A percentile compares a stretch with the other conserved stretches of the same genome.
phyloP scores from a whole-genome alignment of 2,329 filamentous ascomycete genomes.

The Aspergillus proliferans region DNA sequence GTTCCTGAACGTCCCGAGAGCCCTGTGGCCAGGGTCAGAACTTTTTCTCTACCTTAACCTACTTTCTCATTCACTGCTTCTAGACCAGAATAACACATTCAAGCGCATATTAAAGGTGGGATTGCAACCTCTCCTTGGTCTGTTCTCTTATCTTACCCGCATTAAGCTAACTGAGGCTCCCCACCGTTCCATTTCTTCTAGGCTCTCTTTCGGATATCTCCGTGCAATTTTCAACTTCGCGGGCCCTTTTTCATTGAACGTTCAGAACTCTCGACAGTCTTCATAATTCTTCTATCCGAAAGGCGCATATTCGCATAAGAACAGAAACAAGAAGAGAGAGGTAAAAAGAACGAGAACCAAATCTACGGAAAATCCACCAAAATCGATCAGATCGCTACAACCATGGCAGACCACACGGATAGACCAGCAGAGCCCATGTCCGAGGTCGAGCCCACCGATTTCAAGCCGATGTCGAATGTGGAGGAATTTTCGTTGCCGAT shows the following conservation, averaged over 20 bases:
- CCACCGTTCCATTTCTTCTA: conserved; percentile 9
- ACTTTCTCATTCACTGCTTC: background rate
- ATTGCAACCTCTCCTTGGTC: background rate
- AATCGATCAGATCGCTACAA: conserved; percentile 2
- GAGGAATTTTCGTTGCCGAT: conserved; percentile 23
- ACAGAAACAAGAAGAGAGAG: too few species aligned
- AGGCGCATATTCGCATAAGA: too few species aligned
- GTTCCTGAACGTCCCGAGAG: conserved; percentile 3
- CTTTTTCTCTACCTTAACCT: background rate
- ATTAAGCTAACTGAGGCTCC: conserved; percentile 7
- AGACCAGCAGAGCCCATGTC: conserved; percentile 24
- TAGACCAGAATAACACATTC: background rate
- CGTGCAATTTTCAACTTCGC: conserved; percentile 4
- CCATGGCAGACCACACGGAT: conserved; percentile 26
- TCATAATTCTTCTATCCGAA: too few species aligned
- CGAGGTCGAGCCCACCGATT: conserved; percentile 15
- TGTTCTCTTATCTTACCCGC: conserved; percentile 8
- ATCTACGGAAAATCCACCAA: too few species aligned
- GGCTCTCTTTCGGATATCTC: conserved; percentile 4
- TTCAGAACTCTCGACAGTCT: too few species aligned
- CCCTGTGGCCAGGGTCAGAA: conserved; percentile 1
- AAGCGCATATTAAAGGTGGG: background rate
- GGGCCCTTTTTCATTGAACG: conserved; percentile 1
- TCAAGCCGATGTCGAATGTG: conserved; percentile 27
- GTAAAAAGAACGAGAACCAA: too few species aligned